phyloP scores from a whole-genome alignment of 2,329 filamentous ascomycete genomes.

The Penicillium glabrum region DNA sequence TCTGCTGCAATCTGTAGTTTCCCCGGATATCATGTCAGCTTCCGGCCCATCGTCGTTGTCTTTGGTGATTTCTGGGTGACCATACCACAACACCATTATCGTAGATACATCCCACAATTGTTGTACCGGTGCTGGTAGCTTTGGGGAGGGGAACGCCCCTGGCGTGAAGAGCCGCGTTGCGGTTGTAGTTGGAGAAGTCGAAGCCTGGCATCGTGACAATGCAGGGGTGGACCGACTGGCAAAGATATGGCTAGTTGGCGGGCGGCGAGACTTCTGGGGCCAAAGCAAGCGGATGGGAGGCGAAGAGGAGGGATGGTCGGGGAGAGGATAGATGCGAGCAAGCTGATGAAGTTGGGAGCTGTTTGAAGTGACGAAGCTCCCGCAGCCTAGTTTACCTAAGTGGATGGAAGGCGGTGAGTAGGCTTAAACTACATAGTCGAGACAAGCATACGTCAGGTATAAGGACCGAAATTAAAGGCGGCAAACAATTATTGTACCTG shows the following conservation, averaged over 20 bases:
- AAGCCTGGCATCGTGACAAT: slow-evolving; percentile 80
- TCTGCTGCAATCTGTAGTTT: slow-evolving; percentile 82
- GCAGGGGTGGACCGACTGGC: slow-evolving; percentile 29
- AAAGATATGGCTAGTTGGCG: slow-evolving; percentile 21
- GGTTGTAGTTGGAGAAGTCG: slow-evolving; percentile 99
- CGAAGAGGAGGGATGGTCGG: slow-evolving; percentile 21
- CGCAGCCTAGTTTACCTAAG: slow-evolving; percentile 30
- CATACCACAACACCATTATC: slow-evolving; percentile 92
- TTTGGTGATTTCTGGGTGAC: slow-evolving; percentile 22
- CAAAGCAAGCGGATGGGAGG: not conserved
- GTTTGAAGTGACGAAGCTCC: slow-evolving; percentile 44
- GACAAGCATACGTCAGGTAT: not conserved
- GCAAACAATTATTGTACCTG: not conserved
- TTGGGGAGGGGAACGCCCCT: slow-evolving; percentile 93
- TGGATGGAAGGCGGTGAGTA: not conserved
- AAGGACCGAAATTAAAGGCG: not conserved
- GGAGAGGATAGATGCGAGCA: slow-evolving; percentile 13
- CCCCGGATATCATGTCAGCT: slow-evolving; percentile 18
- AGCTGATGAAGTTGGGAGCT: slow-evolving; percentile 25
- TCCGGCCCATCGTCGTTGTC: slow-evolving; percentile 3
- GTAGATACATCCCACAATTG: slow-evolving; percentile 95
- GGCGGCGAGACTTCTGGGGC: no score
- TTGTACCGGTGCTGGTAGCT: slow-evolving; percentile 97
- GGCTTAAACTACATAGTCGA: not conserved
- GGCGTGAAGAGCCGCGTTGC: slow-evolving; percentile 93